Evolutionary conservation across 139 green algal genomes (phyloP), one percentile per base, ranked within the genome.

Genomic region (Spirogloea muscicola): DNA sequence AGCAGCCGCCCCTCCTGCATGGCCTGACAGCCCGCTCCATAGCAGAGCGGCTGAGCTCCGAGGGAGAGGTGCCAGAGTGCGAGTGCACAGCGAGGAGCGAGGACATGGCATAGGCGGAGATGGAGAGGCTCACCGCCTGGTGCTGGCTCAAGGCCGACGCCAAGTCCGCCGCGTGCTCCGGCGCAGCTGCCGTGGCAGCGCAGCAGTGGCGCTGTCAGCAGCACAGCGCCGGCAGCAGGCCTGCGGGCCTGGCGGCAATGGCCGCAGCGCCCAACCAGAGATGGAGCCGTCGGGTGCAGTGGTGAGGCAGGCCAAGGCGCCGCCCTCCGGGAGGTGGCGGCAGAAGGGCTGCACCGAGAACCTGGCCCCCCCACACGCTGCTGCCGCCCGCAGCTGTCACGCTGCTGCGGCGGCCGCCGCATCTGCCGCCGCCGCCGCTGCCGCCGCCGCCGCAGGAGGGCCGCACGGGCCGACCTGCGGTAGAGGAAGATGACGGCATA

Each of bases 401-500:
- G 52, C n/a, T n/a, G n/a, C n/a, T n/a, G n/a, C n/a, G n/a, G n/a
- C n/a, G n/a, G n/a, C n/a, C n/a, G 48, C 25, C 48, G n/a, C 7
- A 58, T n/a, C n/a, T 58, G 27, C 7, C n/a, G 48, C 6, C n/a
- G 48, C 48, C n/a, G 48, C n/a, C 25, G n/a, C 27, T 25, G 25
- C n/a, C n/a, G 48, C 25, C n/a, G 48, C 48, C 48, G 48, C 48
- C n/a, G 48, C 48, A 58, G 48, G 27, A 58, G 27, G 7, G 48
- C 25, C 48, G 48, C 48, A 58, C 27, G 48, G 48, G 57, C 57
- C 3, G 68, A 72, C 58, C 40, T 73, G 7, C 94, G 84, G 5
- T 89, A 87, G 0, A 99, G 76, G 68, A 97, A 96, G 13, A 99
- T 89, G 3, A 98, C 94, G 0, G 86, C 86, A 55, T 98, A 98